Conservation (phyloP, 2,329 filamentous ascomycete genomes). For the Calonectria honghensis region DNA sequence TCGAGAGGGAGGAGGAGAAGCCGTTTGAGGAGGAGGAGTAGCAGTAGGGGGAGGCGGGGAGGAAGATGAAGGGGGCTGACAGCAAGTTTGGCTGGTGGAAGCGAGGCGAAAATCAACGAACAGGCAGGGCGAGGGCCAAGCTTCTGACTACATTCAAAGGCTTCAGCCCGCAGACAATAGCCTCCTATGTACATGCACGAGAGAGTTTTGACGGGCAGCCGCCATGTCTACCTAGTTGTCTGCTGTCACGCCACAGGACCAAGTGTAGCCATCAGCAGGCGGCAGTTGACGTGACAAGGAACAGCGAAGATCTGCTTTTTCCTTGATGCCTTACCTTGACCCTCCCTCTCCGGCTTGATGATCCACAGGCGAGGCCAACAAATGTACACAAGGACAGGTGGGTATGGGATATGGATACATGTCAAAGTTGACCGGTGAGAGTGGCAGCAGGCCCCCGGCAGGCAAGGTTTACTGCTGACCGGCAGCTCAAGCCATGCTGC, state of each 20-base stretch:
- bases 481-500: slow-evolving; percentile 31
- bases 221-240: slow-evolving; percentile 32
- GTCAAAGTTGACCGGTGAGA: slow-evolving; percentile 51
- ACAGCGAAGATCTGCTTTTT: slow-evolving; percentile 32
- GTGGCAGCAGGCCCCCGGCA: slow-evolving; percentile 32
- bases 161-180: slow-evolving; percentile 5
- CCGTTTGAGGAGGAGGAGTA: not conserved
- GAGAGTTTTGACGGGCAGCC: slow-evolving; percentile 39
- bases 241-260: slow-evolving; percentile 13
- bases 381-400: slow-evolving; percentile 34
- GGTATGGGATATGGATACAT: slow-evolving; percentile 44
- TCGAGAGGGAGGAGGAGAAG: not conserved
- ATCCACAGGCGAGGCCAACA: slow-evolving; percentile 38
- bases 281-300: slow-evolving; percentile 38
- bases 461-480: slow-evolving; percentile 46
- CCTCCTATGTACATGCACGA: slow-evolving; percentile 29
- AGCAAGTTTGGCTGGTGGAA: not conserved
- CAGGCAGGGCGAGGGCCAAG: slow-evolving; percentile 6
- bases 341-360: slow-evolving; percentile 33
- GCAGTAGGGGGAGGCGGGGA: not conserved
- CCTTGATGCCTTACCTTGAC: slow-evolving; percentile 29
- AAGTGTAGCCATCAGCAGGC: not conserved
- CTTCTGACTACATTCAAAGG: slow-evolving; percentile 6
- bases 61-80: not conserved
- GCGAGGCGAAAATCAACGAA: slow-evolving; percentile 8